Conservation (phyloP, 257 asterid genomes). For the Lithospermum erythrorhizon region DNA sequence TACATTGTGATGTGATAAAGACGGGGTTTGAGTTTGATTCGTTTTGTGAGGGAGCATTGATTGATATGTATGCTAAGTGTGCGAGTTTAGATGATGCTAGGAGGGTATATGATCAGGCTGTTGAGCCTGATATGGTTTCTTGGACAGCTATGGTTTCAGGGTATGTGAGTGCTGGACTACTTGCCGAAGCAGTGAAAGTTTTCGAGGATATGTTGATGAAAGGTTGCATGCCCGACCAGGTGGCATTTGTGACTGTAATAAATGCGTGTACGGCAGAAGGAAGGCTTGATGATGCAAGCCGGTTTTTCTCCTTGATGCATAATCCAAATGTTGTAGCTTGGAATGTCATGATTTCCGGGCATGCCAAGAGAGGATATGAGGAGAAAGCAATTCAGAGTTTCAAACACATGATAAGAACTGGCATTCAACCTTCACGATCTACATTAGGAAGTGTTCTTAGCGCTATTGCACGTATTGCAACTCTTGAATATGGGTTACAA, state of each 20-base stretch:
- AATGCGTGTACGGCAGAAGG: slow-evolving; percentile 53
- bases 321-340: slow-evolving; percentile 61
- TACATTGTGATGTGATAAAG: slow-evolving; percentile 44
- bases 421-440: slow-evolving; percentile 64
- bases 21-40: slow-evolving; percentile 41
- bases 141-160: slow-evolving; percentile 84
- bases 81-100: slow-evolving; percentile 42
- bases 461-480: slow-evolving; percentile 49
- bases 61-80: slow-evolving; percentile 85
- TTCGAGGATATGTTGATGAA: slow-evolving; percentile 50
- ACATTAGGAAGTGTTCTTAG: slow-evolving; percentile 79
- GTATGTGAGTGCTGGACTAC: slow-evolving; percentile 49
- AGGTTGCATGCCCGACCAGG: slow-evolving; percentile 55
- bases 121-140: slow-evolving; percentile 52
- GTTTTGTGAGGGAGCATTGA: slow-evolving; percentile 62
- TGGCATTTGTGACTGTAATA: slow-evolving; percentile 57
- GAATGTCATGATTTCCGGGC: slow-evolving; percentile 90
- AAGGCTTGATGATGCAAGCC: slow-evolving; percentile 52
- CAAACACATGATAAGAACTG: slow-evolving; percentile 44
- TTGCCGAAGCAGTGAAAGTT: slow-evolving; percentile 41
- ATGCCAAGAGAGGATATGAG: slow-evolving; percentile 53
- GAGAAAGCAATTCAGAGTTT: slow-evolving; percentile 45
- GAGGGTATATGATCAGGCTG: slow-evolving; percentile 48
- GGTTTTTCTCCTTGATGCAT: slow-evolving; percentile 43
- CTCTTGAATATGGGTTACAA: slow-evolving; percentile 52